These are phyloP conservation scores for Acanthochlamys bracteata DNA, from an alignment of 106 monocot species.

Conservation along the genomic window DNA sequence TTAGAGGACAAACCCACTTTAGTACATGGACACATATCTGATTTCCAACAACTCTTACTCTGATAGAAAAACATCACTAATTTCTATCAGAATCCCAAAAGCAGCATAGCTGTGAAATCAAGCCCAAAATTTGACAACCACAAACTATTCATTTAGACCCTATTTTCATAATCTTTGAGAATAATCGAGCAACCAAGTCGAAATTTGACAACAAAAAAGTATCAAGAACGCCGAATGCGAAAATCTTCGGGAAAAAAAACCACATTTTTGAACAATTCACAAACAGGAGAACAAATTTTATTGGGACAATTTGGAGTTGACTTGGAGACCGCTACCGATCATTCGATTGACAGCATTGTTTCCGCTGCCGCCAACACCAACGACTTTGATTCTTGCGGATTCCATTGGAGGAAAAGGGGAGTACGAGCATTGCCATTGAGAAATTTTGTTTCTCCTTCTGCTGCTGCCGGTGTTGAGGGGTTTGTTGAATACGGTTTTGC, in stretches of 20 bases:
- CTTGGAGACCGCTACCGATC: slow-evolving; percentile 93
- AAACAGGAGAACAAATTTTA: neutral
- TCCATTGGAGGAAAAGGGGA: slow-evolving; percentile 21
- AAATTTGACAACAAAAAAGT: too few relatives aligned
- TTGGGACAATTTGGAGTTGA: slow-evolving; percentile 3
- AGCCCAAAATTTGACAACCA: too few relatives aligned
- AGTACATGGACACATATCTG: too few relatives aligned
- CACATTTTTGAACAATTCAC: neutral
- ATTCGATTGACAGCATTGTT: slow-evolving; percentile 98
- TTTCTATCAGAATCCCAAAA: too few relatives aligned
- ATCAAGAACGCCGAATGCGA: too few relatives aligned
- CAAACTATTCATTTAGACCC: too few relatives aligned
- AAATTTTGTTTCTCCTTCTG: neutral
- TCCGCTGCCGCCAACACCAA: slow-evolving; percentile 95
- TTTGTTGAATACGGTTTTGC: neutral
- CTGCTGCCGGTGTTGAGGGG: neutral
- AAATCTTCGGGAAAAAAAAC: neutral
- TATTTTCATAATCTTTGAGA: too few relatives aligned
- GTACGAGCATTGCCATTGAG: slow-evolving; percentile 5
- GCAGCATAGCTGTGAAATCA: too few relatives aligned
- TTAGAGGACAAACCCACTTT: too few relatives aligned
- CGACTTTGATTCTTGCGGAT: slow-evolving; percentile 75
- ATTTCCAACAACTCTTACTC: too few relatives aligned
- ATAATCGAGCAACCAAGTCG: too few relatives aligned
- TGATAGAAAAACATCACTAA: too few relatives aligned